Evolutionary conservation across 345 rosid genomes (phyloP).

Genomic region (Brassica incana): DNA sequence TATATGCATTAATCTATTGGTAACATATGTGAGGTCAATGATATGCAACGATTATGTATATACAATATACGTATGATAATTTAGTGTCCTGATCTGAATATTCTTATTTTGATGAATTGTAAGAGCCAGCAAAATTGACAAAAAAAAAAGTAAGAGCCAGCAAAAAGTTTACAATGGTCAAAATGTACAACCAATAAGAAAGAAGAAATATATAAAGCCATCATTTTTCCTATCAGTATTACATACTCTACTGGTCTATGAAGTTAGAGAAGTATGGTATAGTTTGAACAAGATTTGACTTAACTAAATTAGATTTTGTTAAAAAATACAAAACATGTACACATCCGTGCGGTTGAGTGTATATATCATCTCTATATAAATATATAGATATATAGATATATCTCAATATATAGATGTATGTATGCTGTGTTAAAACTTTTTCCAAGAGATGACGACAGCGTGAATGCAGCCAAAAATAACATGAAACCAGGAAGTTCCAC

Average conservation of each 20-base stretch:
- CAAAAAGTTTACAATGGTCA: constrained; percentile 16
- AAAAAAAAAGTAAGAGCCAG: background rate
- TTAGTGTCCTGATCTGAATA: constrained; percentile 3
- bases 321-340: background rate
- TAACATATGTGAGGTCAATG: background rate
- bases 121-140: background rate
- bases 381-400: too few relatives aligned
- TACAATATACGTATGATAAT: background rate
- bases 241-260: background rate
- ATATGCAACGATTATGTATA: constrained; percentile 1
- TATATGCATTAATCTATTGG: constrained; percentile 13
- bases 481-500: constrained; percentile 29
- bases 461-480: constrained; percentile 26
- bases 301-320: constrained; percentile 19
- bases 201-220: background rate
- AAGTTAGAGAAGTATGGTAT: constrained; percentile 11
- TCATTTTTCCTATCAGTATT: constrained; percentile 15
- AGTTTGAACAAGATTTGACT: constrained; percentile 22
- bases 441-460: constrained; percentile 24
- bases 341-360: background rate
- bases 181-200: background rate
- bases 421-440: background rate
- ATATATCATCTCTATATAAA: background rate
- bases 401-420: background rate
- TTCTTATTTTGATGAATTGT: background rate